Base-by-base conservation (phyloP, 2,329 filamentous ascomycete species). In the Scolecobasidium constrictum region DNA sequence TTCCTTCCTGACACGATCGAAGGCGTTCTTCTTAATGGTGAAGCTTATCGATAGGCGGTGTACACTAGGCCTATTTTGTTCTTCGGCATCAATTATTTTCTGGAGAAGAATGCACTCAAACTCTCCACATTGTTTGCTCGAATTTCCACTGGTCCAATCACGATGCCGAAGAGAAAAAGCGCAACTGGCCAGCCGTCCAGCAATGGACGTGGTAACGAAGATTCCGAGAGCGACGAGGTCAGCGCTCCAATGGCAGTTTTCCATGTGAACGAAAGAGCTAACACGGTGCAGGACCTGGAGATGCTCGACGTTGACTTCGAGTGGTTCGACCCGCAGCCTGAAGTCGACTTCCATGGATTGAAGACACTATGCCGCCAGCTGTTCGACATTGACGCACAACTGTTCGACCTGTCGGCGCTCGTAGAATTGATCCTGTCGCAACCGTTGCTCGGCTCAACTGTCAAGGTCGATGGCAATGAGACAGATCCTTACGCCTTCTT, bases 231-330 rank as follows among this genome's bases (percentile, higher is more conserved):
- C 17, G 44, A 46, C 16, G 41, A 44, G 26, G 44, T 46, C 23
- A 26, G 18, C 35, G 12, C 13, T 13, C 12, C 31, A 15, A 4
- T 17, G 9, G 13, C 11, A 19, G 19, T 12, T 22, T 26, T 23
- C 15, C 20, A n/a, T 19, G 13, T 17, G 16, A n/a, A 38, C 17
- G 3, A 28, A 35, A 12, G 33, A 11, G 44, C 40, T 50, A n/a
- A 45, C 5, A 3, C 28, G 40, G 39, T 31, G 12, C 46, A 94
- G 85, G 86, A 94, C 56, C 83, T 87, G 56, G 84, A 94, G 58
- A 83, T 90, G 61, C 78, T 98, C 50, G 82, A 96, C 58, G 87
- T 96, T 45, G 90, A 96, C 51, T 98, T 98, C 56, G 92, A 98
- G 68, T 96, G 87, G 84, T 98, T 96, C 68, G 93, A 95, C 65